Evolutionary conservation across 2,329 filamentous ascomycete species (phyloP).

Genomic region (Emergomyces orientalis): DNA sequence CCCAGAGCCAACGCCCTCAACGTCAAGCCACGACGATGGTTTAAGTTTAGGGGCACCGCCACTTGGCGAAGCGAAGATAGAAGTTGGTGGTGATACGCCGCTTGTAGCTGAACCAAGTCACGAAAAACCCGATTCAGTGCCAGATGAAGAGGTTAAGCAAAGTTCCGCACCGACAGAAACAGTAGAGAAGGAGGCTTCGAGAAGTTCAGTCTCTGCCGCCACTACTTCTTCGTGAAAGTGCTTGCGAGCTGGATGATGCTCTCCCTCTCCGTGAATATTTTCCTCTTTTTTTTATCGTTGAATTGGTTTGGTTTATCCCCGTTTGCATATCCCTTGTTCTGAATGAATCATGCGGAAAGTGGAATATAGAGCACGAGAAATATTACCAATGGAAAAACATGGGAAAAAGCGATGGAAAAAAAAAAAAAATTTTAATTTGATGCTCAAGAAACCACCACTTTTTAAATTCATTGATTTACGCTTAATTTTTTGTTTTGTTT

Average conservation of each 20-base stretch:
- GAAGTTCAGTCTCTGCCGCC: conserved; percentile 10
- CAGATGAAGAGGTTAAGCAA: conserved; percentile 21
- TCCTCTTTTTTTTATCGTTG: not conserved
- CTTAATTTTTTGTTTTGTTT: no score
- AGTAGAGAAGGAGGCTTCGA: conserved; percentile 21
- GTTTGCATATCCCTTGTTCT: no score
- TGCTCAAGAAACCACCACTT: no score
- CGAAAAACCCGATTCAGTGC: conserved; percentile 5
- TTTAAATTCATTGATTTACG: no score
- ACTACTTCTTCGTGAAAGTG: not conserved
- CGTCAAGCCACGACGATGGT: not conserved
- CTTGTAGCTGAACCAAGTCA: not conserved
- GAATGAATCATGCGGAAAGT: no score
- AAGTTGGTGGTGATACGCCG: not conserved
- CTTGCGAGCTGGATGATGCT: not conserved
- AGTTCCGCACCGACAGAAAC: conserved; percentile 18
- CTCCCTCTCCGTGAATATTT: not conserved
- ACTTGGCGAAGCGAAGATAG: conserved; percentile 12
- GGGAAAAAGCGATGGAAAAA: no score
- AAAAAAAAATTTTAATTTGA: no score
- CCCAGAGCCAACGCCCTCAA: not conserved
- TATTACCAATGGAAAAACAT: no score
- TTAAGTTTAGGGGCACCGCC: not conserved
- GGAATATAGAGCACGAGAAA: no score
- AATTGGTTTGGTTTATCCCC: no score